Evolutionary conservation across 2,329 filamentous ascomycete genomes (phyloP).

Genomic region (Fusarium beomiforme): DNA sequence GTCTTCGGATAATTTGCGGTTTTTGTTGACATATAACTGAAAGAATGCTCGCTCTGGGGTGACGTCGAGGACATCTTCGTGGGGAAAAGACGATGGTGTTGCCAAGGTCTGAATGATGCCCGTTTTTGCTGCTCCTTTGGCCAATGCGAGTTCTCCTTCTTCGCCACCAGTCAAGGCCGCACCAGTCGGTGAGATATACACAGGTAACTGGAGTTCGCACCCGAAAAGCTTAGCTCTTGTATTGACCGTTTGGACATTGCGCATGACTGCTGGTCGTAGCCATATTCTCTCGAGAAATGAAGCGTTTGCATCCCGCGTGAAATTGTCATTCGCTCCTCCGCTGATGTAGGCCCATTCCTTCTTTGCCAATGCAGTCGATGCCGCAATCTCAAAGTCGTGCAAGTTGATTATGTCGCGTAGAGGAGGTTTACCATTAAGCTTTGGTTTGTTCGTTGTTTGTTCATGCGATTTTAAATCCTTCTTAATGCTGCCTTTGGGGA

Average conservation of each 20-base stretch:
- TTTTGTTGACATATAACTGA: slow-evolving; percentile 70
- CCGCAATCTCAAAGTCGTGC: slow-evolving; percentile 40
- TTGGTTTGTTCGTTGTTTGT: rapidly evolving
- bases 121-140: slow-evolving; percentile 42
- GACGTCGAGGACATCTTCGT: slow-evolving; percentile 59
- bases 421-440: background rate
- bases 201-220: slow-evolving; percentile 27
- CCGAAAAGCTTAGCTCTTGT: slow-evolving; percentile 33
- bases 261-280: slow-evolving; percentile 40
- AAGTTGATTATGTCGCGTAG: slow-evolving; percentile 35
- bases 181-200: slow-evolving; percentile 39
- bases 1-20: slow-evolving; percentile 60
- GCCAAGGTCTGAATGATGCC: slow-evolving; percentile 69
- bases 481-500: background rate
- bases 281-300: slow-evolving; percentile 31
- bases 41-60: slow-evolving; percentile 55
- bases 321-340: slow-evolving; percentile 39
- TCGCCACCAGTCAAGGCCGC: slow-evolving; percentile 19
- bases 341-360: slow-evolving; percentile 42
- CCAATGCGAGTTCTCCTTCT: slow-evolving; percentile 36
- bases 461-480: rapidly evolving
- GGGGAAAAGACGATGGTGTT: slow-evolving; percentile 68
- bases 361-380: slow-evolving; percentile 2
- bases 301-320: slow-evolving; percentile 38
- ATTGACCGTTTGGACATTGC: slow-evolving; percentile 28